Conservation (phyloP, 768 basidiomycete genomes). For the Calocybe indica region DNA sequence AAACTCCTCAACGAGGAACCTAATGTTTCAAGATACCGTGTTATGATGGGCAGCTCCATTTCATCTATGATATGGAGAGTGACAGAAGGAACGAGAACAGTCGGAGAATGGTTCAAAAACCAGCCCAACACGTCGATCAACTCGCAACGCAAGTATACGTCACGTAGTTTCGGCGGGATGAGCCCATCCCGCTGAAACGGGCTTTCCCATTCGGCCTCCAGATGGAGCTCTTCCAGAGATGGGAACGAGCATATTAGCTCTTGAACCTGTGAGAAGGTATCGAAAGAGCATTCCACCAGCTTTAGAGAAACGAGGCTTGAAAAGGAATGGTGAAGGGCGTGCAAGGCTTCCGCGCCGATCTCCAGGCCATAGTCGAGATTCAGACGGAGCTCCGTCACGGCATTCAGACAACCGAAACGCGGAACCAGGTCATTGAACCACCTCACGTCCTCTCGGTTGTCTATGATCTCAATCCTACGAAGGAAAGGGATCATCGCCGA, state of each 20-base stretch:
- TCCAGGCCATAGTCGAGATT: not conserved
- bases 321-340: constrained; percentile 5
- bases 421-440: not conserved
- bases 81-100: constrained; percentile 8
- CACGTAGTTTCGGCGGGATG: constrained; percentile 7
- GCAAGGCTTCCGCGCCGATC: constrained; percentile 4
- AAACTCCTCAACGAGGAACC: constrained; percentile 10
- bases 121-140: constrained; percentile 9
- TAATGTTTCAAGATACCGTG: constrained; percentile 6
- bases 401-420: constrained; percentile 4
- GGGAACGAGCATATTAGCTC: constrained; percentile 9
- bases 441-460: constrained; percentile 5
- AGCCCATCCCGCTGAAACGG: constrained; percentile 1
- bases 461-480: constrained; percentile 7
- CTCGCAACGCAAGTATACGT: constrained; percentile 11
- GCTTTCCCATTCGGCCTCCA: constrained; percentile 11
- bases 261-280: constrained; percentile 9
- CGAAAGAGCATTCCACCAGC: constrained; percentile 9
- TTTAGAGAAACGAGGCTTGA: constrained; percentile 6
- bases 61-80: constrained; percentile 8
- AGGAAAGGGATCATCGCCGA: constrained; percentile 9
- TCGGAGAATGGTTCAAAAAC: constrained; percentile 7
- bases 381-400: not conserved
- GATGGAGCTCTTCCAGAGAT: constrained; percentile 6
- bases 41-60: constrained; percentile 7